Base-by-base conservation (phyloP, 2,329 filamentous ascomycete species). In the Colletotrichum zoysiae region DNA sequence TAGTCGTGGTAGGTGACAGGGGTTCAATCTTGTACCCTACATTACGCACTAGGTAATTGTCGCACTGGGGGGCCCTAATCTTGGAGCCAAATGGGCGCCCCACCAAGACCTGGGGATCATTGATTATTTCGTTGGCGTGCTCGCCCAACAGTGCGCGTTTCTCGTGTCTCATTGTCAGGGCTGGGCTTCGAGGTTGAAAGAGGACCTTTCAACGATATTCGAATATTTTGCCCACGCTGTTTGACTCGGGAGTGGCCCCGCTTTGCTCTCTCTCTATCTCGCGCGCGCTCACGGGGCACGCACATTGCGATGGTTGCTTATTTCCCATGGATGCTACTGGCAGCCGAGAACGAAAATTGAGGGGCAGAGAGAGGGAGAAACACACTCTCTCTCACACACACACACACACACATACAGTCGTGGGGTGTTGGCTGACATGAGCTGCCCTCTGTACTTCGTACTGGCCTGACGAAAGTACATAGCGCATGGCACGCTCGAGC, bases 11-110 rank as follows among this genome's bases (percentile, higher is more conserved):
- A 64, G 55, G 59, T 44, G 57, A 40, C 70, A 65, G 65, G 60
- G 70, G 33, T 59, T 40, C 48, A 40, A 42, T 35, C 40, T 48
- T 60, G 59, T 64, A 48, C 65, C 55, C 20, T 18, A 42, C 40
- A 9, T 2, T 48, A 50, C 55, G 26, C 46, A 59, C 55, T 20
- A 23, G 8, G 35, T 38, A 11, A 5, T 70, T 38, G 60, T 76
- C 71, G 76, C 75, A 76, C 76, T 77, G 74, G 73, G 76, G 53
- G 53, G 40, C 55, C 58, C 59, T 62, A 63, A 59, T 67, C 50
- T 63, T 33, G 55, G 35, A 65, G 60, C 30, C 50, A 55, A 50
- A 57, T 33, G 65, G 35, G 12, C 23, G 59, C 53, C 63, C 71
- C 71, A 73, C 63, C 6, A 35, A n/a, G 46, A 40, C 40, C 62